Evolutionary conservation across 176 grass and related monocot genomes (phyloP).

Genomic region (Carex littledalei): DNA sequence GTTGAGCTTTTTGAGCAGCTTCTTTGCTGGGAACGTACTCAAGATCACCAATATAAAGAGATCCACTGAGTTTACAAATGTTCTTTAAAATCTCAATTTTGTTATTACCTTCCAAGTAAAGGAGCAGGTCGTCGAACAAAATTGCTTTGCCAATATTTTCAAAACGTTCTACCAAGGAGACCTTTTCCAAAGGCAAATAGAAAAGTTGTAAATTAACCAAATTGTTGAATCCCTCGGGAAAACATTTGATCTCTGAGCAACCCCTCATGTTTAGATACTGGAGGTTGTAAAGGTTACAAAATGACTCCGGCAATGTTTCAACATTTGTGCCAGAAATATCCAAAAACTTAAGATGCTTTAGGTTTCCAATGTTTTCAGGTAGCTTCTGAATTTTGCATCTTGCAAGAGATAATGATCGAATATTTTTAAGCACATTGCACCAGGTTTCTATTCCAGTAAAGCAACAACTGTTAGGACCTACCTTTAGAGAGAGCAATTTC

Average conservation of each 20-base stretch:
- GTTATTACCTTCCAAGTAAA: background rate
- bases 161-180: too few species aligned
- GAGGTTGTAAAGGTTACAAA: slow-evolving; percentile 18
- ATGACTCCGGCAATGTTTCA: slow-evolving; percentile 9
- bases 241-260: too few species aligned
- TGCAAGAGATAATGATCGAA: background rate
- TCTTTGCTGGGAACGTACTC: background rate
- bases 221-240: too few species aligned
- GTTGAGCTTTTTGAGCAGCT: slow-evolving; percentile 1
- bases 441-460: background rate
- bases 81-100: background rate
- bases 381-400: background rate
- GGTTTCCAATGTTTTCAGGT: background rate
- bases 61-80: background rate
- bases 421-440: background rate
- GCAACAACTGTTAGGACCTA: background rate
- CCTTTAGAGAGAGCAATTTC: background rate
- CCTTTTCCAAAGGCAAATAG: too few species aligned
- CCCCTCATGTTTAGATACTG: background rate
- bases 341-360: slow-evolving; percentile 9
- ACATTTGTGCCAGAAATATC: slow-evolving; percentile 6
- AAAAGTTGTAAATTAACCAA: too few species aligned
- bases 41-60: background rate
- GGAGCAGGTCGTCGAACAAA: background rate
- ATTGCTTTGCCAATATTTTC: too few species aligned